Evolutionary conservation across 2,329 filamentous ascomycete species (phyloP).

Genomic region (Furcasterigmium furcatum): DNA sequence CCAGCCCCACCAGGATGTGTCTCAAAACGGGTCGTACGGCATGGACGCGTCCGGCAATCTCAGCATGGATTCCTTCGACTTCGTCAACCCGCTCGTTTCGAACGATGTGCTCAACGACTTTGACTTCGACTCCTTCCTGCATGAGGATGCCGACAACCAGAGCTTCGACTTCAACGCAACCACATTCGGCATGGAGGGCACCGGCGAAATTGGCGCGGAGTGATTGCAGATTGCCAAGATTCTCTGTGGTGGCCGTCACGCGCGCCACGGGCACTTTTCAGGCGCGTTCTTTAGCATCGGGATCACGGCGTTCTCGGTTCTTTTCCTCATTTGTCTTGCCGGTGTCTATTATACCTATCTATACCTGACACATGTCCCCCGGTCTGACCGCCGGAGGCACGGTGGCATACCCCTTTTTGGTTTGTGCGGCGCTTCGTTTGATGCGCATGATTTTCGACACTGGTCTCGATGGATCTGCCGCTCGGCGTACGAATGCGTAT

Average conservation of each 20-base stretch:
- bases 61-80: slow-evolving; percentile 49
- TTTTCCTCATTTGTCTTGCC: not conserved
- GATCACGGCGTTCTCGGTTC: slow-evolving; percentile 5
- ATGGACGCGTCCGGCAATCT: slow-evolving; percentile 32
- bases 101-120: slow-evolving; percentile 63
- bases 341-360: not conserved
- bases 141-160: slow-evolving; percentile 46
- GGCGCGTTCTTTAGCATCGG: not conserved
- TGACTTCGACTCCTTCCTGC: slow-evolving; percentile 66
- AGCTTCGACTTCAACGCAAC: slow-evolving; percentile 53
- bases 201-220: slow-evolving; percentile 55
- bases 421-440: not conserved
- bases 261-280: too few species aligned
- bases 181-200: slow-evolving; percentile 50
- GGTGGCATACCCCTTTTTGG: not conserved
- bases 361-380: too few species aligned
- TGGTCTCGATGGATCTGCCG: not conserved
- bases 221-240: slow-evolving; percentile 22
- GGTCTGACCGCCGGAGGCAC: too few species aligned
- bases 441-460: not conserved
- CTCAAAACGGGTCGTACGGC: slow-evolving; percentile 37
- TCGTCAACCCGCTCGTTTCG: slow-evolving; percentile 50
- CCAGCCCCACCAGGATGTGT: slow-evolving; percentile 42
- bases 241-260: not conserved
- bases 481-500: too few species aligned